These are phyloP conservation scores for Nicotiana knightiana DNA, from an alignment of 257 asterid genomes.

Conservation along the genomic window DNA sequence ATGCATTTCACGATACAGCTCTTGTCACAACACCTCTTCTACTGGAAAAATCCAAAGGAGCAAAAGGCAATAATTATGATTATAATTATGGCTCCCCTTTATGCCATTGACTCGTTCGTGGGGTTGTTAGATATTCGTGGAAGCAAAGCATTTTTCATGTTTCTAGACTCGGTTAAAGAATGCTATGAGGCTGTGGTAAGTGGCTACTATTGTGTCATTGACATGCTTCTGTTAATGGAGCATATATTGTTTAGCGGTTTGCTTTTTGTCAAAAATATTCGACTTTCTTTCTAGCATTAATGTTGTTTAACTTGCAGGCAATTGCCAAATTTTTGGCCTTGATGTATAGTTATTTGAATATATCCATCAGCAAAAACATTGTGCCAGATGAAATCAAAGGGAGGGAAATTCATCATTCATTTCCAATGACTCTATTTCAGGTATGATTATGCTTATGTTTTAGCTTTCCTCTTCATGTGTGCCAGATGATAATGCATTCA, in stretches of 20 bases:
- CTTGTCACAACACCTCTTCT: constrained; percentile 68
- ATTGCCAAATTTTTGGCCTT: constrained; percentile 81
- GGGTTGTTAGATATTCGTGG: constrained; percentile 64
- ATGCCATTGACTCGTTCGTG: constrained; percentile 61
- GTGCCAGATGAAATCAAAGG: constrained; percentile 93
- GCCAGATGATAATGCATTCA: background rate
- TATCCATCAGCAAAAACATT: constrained; percentile 54
- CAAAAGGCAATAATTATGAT: constrained; percentile 69
- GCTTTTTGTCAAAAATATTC: background rate
- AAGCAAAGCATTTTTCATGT: constrained; percentile 51
- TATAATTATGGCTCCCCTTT: constrained; percentile 72
- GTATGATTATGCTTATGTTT: constrained; percentile 29
- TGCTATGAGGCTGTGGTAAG: constrained; percentile 85
- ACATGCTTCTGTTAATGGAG: background rate
- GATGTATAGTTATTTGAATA: constrained; percentile 64
- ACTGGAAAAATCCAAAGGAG: constrained; percentile 86
- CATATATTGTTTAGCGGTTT: background rate
- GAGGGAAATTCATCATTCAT: constrained; percentile 81
- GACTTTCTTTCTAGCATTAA: background rate
- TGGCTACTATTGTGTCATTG: background rate
- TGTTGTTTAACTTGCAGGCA: constrained; percentile 40
- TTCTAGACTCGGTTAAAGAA: constrained; percentile 57
- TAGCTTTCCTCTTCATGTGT: background rate
- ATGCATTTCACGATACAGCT: constrained; percentile 77
- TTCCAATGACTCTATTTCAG: constrained; percentile 89